These are phyloP conservation scores for Nicotiana tabacum DNA, from an alignment of 257 asterid species.

Conservation along the genomic window DNA sequence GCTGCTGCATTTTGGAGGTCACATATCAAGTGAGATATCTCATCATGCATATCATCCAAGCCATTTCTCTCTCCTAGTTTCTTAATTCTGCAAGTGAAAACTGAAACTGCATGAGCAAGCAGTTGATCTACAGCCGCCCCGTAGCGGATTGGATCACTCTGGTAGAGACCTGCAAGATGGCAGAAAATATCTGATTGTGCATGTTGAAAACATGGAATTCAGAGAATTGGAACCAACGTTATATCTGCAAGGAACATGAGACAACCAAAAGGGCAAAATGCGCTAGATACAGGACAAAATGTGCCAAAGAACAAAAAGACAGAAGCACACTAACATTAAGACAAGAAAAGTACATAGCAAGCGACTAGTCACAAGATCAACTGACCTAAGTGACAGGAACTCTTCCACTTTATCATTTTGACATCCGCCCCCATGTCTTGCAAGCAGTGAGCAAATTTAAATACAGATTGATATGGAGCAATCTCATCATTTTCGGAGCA, in stretches of 20 bases:
- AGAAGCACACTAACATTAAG: not conserved
- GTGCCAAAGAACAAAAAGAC: not conserved
- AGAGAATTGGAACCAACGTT: not conserved
- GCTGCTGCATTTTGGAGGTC: conserved; percentile 94
- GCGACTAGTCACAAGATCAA: conserved; percentile 1
- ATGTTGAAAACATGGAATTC: not conserved
- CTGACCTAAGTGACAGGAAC: conserved; percentile 50
- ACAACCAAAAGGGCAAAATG: not conserved
- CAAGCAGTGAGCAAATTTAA: conserved; percentile 50
- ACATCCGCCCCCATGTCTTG: conserved; percentile 66
- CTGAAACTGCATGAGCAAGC: conserved; percentile 55
- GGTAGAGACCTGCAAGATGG: conserved; percentile 43
- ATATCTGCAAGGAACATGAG: not conserved
- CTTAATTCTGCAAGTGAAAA: conserved; percentile 52
- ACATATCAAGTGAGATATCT: conserved; percentile 56
- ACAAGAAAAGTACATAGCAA: not conserved
- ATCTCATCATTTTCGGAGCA: conserved; percentile 65
- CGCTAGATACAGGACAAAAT: not conserved
- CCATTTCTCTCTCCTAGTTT: conserved; percentile 50
- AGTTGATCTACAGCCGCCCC: conserved; percentile 46
- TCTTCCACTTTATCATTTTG: conserved; percentile 45
- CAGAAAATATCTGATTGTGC: not conserved
- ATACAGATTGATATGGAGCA: conserved; percentile 46
- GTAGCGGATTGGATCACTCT: conserved; percentile 43
- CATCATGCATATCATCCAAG: conserved; percentile 45